Evolutionary conservation across 768 basidiomycete species (phyloP), one percentile per base, ranked within the genome.

Genomic region (Suillus americanus): DNA sequence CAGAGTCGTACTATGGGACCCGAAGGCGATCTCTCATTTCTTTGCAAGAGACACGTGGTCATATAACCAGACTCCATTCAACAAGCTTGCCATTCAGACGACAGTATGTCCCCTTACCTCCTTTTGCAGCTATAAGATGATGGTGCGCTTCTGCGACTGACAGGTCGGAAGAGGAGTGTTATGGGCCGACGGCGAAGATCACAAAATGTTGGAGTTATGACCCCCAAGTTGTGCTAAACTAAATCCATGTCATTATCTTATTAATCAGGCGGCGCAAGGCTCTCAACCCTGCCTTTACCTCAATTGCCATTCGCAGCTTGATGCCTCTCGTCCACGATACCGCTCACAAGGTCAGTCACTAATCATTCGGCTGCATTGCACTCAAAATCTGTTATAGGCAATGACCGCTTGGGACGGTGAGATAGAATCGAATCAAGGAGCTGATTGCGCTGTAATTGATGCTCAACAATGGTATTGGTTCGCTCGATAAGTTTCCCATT

Each of bases 271-370:
- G 85, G 65, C 77, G 85, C 37, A 85, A 83, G 64, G 79, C 82
- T 0, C 69, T 85, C 9, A 79, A 81, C 1, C 83, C 84, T 2
- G 83, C 83, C 0, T 86, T 86, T 70, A 84, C 81, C 69, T 83
- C 80, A 67, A 77, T 81, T 2, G 80, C 83, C 0, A 82, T 86
- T 45, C 79, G 83, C 14, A 78, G 73, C 33, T 69, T 85, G 6
- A 81, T 78, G 0, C 68, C 78, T 2, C 77, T 85, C 1, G 85
- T 86, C 71, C 84, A 79, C 61, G 83, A 85, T 65, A 79, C 82
- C 1, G 77, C 79, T 2, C 81, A 85, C 69, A 83, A 84, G 79
- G 85, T 82, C 13, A 9, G n/a, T 57, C 38, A 7, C 25, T 20
- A 28, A 57, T 28, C 3, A 18, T 25, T 16, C 25, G 5, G 10